phyloP scores from a whole-genome alignment of 371 early-diverging fungal species.

The Apophysomyces sp. region DNA sequence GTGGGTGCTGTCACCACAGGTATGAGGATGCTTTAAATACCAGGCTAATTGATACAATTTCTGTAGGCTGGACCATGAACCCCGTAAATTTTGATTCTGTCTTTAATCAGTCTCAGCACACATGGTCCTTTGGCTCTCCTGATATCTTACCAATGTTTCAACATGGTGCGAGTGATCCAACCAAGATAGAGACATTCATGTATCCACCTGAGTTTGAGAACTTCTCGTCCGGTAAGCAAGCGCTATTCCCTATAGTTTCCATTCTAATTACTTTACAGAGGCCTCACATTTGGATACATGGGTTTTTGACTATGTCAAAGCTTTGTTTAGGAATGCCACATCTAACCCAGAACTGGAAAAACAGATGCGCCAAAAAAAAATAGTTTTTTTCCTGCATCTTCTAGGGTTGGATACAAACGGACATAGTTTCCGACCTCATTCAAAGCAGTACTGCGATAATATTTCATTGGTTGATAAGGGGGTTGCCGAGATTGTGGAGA shows the following conservation, averaged over 20 bases:
- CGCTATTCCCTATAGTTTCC: not conserved
- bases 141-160: conserved; percentile 97
- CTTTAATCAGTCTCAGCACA: conserved; percentile 87
- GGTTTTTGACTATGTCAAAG: conserved; percentile 78
- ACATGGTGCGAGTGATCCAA: conserved; percentile 81
- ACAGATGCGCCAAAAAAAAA: conserved; percentile 69
- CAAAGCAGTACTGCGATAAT: conserved; percentile 81
- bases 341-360: conserved; percentile 48
- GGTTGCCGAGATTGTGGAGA: conserved; percentile 60
- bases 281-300: conserved; percentile 85
- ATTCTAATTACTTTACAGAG: conserved; percentile 46
- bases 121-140: conserved; percentile 97
- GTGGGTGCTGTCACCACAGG: conserved; percentile 96
- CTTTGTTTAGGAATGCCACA: conserved; percentile 36
- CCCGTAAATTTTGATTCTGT: conserved; percentile 96
- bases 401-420: conserved; percentile 96
- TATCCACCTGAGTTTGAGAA: conserved; percentile 88
- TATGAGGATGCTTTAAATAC: no score
- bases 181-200: conserved; percentile 84
- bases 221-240: conserved; percentile 70
- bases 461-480: conserved; percentile 82
- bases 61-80: conserved; percentile 97
- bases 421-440: conserved; percentile 85
- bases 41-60: no score
- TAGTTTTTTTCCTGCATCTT: conserved; percentile 91